These are phyloP conservation scores for Medicago lupulina DNA, from an alignment of 306 rosid genomes.

Conservation along the genomic window DNA sequence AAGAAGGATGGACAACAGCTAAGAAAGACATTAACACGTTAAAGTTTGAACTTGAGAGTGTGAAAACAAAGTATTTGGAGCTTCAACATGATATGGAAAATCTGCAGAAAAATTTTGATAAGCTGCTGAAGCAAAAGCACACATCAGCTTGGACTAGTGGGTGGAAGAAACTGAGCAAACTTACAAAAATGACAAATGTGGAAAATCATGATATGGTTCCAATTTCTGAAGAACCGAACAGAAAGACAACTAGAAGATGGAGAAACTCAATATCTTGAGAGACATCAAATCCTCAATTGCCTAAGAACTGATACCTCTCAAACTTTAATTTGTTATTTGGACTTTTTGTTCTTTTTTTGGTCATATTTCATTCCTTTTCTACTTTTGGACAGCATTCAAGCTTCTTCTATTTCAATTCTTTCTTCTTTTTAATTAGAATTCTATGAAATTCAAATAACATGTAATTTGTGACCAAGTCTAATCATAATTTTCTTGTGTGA, in stretches of 20 bases:
- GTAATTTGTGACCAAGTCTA: constrained; percentile 40
- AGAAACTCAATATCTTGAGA: constrained; percentile 92
- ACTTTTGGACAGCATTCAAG: constrained; percentile 28
- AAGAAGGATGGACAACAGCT: constrained; percentile 95
- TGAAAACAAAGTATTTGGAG: constrained; percentile 82
- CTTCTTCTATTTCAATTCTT: constrained; percentile 32
- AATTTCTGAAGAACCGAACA: constrained; percentile 53
- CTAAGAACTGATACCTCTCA: constrained; percentile 25
- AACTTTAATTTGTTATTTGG: constrained; percentile 36
- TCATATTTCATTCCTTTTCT: constrained; percentile 35
- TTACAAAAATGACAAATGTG: constrained; percentile 63
- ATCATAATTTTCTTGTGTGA: constrained; percentile 35
- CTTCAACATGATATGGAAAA: constrained; percentile 90
- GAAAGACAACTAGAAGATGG: constrained; percentile 84
- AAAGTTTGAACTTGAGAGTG: constrained; percentile 87
- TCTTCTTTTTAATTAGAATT: constrained; percentile 4
- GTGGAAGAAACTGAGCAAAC: constrained; percentile 92
- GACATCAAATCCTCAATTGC: constrained; percentile 29
- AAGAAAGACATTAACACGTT: constrained; percentile 92
- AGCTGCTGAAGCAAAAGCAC: constrained; percentile 80
- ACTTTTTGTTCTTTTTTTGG: not conserved
- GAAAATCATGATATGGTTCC: constrained; percentile 67
- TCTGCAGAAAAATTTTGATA: constrained; percentile 87
- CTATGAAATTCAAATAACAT: constrained; percentile 33
- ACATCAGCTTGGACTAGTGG: constrained; percentile 87